Evolutionary conservation across 2,329 filamentous ascomycete species (phyloP), one percentile per base, ranked within the genome.

Genomic region (Cladophialophora psammophila): DNA sequence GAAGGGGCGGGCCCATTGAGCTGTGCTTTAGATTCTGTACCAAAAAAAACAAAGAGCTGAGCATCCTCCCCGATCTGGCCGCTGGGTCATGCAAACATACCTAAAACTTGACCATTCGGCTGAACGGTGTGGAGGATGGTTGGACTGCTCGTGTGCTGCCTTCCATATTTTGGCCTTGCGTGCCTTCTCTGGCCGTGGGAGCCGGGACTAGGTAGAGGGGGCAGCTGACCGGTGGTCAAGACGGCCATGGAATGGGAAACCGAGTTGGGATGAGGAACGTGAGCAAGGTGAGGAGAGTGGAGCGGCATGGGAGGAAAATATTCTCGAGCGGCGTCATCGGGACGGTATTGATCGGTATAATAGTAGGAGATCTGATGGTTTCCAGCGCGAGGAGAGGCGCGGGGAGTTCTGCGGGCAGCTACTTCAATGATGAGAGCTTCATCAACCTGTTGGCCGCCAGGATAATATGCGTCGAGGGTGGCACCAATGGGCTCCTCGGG

Each of bases 381-480:
- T 7, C 79, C 77, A 2, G 74, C 68, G 66, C 89, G 85, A 2
- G 94, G 94, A 9, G 93, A 97, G 10, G 91, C 89, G 72, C 90
- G 91, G 1, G 94, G 93, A n/a, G 59, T 94, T 67, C 90, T 87
- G 62, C 89, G 87, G 40, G 84, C 81, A 15, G 93, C 92, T 20
- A 96, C 88, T 74, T 98, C 94, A 75, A 99, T 97, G 71, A 97
- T 77, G 68, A 99, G 85, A 7, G 95, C 95, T 76, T 99, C 95
- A 62, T 94, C 90, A 54, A 97, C 90, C 0, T 84, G 88, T 80
- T 98, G 95, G 7, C 94, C 94, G 53, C 91, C 91, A 1, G 94
- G 92, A 75, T 89, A 99, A 78, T 92, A 93, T 18, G 87, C 83
- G 75, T 97, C 94, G 57, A 99, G 81, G 0, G 91, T 91, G 64